A percentile compares a stretch with the other conserved stretches of the same genome.
Evolutionary conservation across 768 basidiomycete genomes (phyloP).

Genomic region (Amanita exitialis): DNA sequence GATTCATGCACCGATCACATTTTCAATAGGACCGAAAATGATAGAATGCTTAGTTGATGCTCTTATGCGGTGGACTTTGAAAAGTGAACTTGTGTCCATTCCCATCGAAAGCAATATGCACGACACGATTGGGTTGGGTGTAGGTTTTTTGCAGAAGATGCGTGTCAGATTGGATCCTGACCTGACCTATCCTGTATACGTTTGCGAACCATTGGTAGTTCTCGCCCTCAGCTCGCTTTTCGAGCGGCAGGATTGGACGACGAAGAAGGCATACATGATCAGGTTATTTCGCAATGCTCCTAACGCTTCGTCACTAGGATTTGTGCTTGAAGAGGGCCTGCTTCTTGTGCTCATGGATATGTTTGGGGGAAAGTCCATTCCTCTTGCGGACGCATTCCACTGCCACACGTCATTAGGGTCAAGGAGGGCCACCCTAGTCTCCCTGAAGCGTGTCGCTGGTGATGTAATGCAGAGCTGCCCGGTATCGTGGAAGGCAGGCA

Average conservation of each 20-base stretch:
- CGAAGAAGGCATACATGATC: neutral
- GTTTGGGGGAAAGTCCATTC: conserved; percentile 3
- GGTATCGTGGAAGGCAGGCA: conserved; percentile 6
- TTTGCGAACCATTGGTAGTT: conserved; percentile 12
- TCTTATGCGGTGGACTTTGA: neutral
- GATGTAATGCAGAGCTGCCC: neutral
- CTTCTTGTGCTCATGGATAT: neutral
- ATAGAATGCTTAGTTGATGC: neutral
- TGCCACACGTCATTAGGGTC: neutral
- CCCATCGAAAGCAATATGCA: too few species aligned
- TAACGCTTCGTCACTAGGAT: neutral
- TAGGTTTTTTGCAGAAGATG: too few species aligned
- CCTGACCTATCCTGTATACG: conserved; percentile 7
- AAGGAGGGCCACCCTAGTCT: neutral
- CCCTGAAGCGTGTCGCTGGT: conserved; percentile 5
- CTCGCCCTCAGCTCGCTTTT: conserved; percentile 9
- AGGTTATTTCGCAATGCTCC: conserved; percentile 1
- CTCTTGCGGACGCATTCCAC: neutral
- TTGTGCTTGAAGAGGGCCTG: neutral
- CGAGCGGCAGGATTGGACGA: conserved; percentile 1
- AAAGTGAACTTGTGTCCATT: neutral
- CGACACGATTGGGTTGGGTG: too few species aligned
- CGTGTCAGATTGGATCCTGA: too few species aligned
- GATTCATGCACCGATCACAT: too few species aligned
- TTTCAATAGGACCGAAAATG: neutral